Evolutionary conservation across 164 flowering plant species (phyloP), one percentile per base, ranked within the genome.

Genomic region (Sextonia rubra): DNA sequence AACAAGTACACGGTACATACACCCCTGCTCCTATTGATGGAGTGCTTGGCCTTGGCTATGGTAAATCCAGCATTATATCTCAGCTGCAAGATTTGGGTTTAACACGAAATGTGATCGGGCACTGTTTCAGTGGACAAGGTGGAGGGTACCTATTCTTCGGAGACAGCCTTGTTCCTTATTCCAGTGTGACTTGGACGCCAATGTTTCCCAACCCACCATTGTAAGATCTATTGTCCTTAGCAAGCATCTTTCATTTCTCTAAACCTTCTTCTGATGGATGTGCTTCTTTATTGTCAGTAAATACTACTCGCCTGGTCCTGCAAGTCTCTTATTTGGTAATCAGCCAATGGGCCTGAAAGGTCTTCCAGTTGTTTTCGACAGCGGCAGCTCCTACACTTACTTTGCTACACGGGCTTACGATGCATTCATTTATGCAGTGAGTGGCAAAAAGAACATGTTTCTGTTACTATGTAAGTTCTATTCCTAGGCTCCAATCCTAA

Each of bases 141-240:
- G 94, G 91, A 77, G 98, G 98, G 9, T 91, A 72, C 75, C 89
- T 93, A 29, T 93, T 91, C 87, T 82, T 93, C 8, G 98, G 99
- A 9, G 91, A 93, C 27, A 85, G 80, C 61, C 70, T 87, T 18
- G 88, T 86, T 71, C 93, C 93, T 76, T 71, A 90, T 70, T 82
- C 89, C 0, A 83, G 85, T 11, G 70, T 93, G 5, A 68, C 71
- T 64, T 95, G 98, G 98, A 86, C 92, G 20, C 84, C 89, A 18
- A 89, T 93, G 96, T 81, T 87, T 26, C 83, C n/a, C 18, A 82
- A 78, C 27, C 61, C 80, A 75, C 12, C 78, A 84, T 82, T 85
- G 85, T 75, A 69, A 70, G 64, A 32, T 12, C 26, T 48, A 2
- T 23, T 27, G 11, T 52, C 20, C 5, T 6, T 37, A 1, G 11